Base-by-base conservation (phyloP, 2,329 filamentous ascomycete genomes). In the Pseudogymnoascus sp. region DNA sequence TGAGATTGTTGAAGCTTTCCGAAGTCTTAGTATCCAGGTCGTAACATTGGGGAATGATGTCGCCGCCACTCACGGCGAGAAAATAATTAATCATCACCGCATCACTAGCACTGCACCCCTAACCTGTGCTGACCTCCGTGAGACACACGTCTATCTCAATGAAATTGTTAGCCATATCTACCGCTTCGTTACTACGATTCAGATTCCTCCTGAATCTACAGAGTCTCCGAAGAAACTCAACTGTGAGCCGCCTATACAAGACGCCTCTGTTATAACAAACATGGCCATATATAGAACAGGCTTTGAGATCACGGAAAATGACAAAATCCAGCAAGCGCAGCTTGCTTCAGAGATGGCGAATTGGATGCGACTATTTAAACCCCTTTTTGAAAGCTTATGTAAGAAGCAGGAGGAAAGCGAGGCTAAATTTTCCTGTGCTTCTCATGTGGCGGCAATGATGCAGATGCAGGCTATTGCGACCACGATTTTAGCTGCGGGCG, bases 1-100 rank as follows among this genome's bases (percentile, higher is more conserved):
- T 15, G 65, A 67, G 37, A 48, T 68, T 13, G 60, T 68, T 5
- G 62, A 64, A 45, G 63, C 64, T n/a, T 67, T 67, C 41, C 37
- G 63, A 18, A 60, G 64, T 3, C 58, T 68, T 48, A 63, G 66
- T 21, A 19, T 67, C 3, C 63, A 63, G 35, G 56, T 65, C 10
- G 58, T 64, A n/a, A 52, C 45, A 52, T 30, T 52, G 26, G 45
- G 45, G n/a, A 18, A 18, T 18, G 45, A 52, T 30, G 18, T 1
- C n/a, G 10, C n/a, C 1, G 59, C 57, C 5, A 58, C 59, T n/a
- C 61, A 60, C 30, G 63, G 63, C 35, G 60, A 60, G 28, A 52
- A 30, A 30, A 28, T 3, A 18, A 18, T 8, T 5, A 30, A 18
- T 30, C 26, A 45, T 5, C n/a, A 30, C 45, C 18, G 5, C n/a